Base-by-base conservation (phyloP, 1,284 basidiomycete species). In the Heterobasidion irregulare region DNA sequence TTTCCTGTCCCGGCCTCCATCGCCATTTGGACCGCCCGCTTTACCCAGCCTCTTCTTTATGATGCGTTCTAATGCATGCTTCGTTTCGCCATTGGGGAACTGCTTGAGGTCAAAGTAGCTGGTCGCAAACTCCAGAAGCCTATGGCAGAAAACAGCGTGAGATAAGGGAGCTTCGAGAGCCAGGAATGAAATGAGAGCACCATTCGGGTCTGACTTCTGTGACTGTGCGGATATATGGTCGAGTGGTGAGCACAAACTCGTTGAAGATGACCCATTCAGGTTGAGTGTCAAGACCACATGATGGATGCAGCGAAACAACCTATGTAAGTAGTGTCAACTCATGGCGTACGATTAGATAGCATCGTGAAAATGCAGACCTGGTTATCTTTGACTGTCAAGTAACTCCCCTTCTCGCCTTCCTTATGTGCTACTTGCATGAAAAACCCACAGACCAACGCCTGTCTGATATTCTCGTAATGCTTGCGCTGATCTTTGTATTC, bases 391-490 rank as follows among this genome's bases (percentile, higher is more conserved):
- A 97, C 85, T 0, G 94, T 98, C 61, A 86, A 66, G 68, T 95
- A 95, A 57, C 75, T 80, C 2, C 84, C 84, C 74, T 93, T 94
- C 64, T 93, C 90, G n/a, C 92, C 92, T 66, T 94, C 92, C 69
- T 92, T 93, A 71, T 98, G 94, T 6, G 95, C 96, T 8, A 96
- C 86, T 69, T 98, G 96, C 96, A 98, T 98, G 74, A 99, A 99
- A 79, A 94, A 99, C 0, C 95, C 96, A 65, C 89, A 92, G 0
- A 92, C 88, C 47, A 99, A 77, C 1, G 90, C 87, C 70, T 89
- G 86, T 34, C 92, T 84, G 57, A 99, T 87, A 64, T 90, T 89
- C 57, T 74, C 66, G 72, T 85, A 92, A 66, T 92, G 84, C 65
- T 86, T 89, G 67, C 82, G 83, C 69, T 90, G 84, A 65, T 98